Percentiles rank a stretch among this genome's conserved stretches.
phyloP scores from a whole-genome alignment of 345 rosid genomes.

The Limnanthes douglasii region DNA sequence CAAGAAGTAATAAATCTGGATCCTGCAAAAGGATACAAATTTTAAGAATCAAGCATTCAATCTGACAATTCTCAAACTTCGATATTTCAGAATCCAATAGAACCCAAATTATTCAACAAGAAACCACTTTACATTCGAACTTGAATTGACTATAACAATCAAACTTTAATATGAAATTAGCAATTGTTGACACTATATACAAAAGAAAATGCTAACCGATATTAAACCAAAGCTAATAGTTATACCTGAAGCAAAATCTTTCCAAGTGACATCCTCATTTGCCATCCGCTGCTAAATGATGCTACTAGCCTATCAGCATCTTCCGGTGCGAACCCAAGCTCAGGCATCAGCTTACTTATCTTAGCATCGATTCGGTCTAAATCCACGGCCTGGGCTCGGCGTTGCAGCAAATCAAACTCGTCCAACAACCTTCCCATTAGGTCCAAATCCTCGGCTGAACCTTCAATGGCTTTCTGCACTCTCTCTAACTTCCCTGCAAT shows the following conservation, averaged over 20 bases:
- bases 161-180: too few species aligned
- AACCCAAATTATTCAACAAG: too few species aligned
- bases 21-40: constrained; percentile 30
- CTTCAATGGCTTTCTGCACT: constrained; percentile 76
- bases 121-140: too few species aligned
- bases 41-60: background rate
- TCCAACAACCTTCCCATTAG: constrained; percentile 93
- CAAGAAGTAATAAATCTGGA: constrained; percentile 84
- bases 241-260: constrained; percentile 90
- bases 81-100: background rate
- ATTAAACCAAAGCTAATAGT: background rate
- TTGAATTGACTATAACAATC: too few species aligned
- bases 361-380: constrained; percentile 66
- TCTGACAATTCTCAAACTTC: background rate
- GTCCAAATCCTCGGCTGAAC: constrained; percentile 72
- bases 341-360: constrained; percentile 88
- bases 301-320: constrained; percentile 93
- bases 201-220: too few species aligned
- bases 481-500: constrained; percentile 48
- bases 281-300: constrained; percentile 94
- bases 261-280: constrained; percentile 98
- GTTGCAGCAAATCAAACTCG: constrained; percentile 85
- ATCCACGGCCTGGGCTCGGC: constrained; percentile 59
- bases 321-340: constrained; percentile 63
- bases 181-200: too few species aligned